Evolutionary conservation across 2,329 filamentous ascomycete genomes (phyloP).

Genomic region (Rhinocladiella similis): DNA sequence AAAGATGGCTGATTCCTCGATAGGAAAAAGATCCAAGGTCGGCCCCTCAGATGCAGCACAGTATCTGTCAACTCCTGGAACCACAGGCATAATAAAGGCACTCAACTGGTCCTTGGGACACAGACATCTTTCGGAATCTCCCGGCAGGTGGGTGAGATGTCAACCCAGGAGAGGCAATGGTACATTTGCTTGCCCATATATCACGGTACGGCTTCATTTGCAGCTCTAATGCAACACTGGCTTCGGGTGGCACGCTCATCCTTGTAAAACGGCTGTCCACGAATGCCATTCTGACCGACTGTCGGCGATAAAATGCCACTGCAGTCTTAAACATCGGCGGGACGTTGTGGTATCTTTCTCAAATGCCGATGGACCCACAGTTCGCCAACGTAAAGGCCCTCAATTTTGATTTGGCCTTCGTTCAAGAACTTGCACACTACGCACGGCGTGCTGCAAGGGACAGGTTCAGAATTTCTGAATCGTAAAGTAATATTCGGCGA

Average conservation of each 20-base stretch:
- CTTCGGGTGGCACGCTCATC: background rate
- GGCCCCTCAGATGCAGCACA: slow-evolving; percentile 14
- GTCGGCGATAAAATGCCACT: slow-evolving; percentile 6
- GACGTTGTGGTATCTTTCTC: slow-evolving; percentile 18
- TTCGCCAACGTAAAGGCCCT: background rate
- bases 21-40: slow-evolving; percentile 13
- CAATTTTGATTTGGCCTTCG: background rate
- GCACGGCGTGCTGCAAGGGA: slow-evolving; percentile 15
- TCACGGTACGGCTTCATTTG: slow-evolving; percentile 46
- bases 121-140: too few species aligned
- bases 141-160: slow-evolving; percentile 38
- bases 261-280: slow-evolving; percentile 26
- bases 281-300: slow-evolving; percentile 15
- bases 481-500: slow-evolving; percentile 50
- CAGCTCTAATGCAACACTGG: background rate
- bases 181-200: slow-evolving; percentile 51
- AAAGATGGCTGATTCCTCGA: slow-evolving; percentile 18
- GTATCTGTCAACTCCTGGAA: slow-evolving; percentile 39
- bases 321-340: slow-evolving; percentile 22
- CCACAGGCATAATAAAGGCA: slow-evolving; percentile 32
- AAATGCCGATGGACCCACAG: slow-evolving; percentile 3
- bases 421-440: background rate
- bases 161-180: too few species aligned
- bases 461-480: slow-evolving; percentile 47
- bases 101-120: slow-evolving; percentile 30